Conservation (phyloP, 1,284 basidiomycete species). For the Cryptococcus neoformans region DNA sequence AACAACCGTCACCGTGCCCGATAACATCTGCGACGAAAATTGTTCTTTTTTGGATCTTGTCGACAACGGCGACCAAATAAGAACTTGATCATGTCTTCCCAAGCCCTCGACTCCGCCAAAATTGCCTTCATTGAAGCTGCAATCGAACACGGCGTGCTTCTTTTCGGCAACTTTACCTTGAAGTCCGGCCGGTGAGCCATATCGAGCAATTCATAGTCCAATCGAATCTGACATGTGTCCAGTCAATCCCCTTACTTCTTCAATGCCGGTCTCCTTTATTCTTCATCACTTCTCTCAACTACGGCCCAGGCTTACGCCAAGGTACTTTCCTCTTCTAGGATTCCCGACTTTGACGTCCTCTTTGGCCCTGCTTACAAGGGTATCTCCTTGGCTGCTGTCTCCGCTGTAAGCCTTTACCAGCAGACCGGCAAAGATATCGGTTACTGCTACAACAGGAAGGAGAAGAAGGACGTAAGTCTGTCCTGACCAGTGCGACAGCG, state of each 20-base stretch:
- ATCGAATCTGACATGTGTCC: constrained; percentile 4
- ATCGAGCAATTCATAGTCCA: too few relatives aligned
- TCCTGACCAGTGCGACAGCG: background rate
- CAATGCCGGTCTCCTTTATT: constrained; percentile 86
- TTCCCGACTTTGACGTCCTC: constrained; percentile 79
- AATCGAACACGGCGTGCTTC: constrained; percentile 56
- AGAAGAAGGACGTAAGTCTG: constrained; percentile 68
- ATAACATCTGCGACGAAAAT: too few relatives aligned
- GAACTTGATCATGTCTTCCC: background rate
- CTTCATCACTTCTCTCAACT: constrained; percentile 73
- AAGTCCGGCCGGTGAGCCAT: constrained; percentile 84
- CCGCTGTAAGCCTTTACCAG: constrained; percentile 70
- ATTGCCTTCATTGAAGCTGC: constrained; percentile 49
- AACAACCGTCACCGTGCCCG: too few relatives aligned
- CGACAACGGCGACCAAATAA: too few relatives aligned
- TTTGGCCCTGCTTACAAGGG: constrained; percentile 99
- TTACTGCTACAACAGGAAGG: constrained; percentile 92
- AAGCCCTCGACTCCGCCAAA: constrained; percentile 37
- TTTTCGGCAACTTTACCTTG: constrained; percentile 85
- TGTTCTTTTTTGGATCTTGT: background rate
- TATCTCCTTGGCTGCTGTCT: constrained; percentile 88
- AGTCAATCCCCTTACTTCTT: constrained; percentile 95
- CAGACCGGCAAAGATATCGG: constrained; percentile 67
- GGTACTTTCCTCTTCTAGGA: constrained; percentile 48
- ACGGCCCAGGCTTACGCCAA: constrained; percentile 85